phyloP scores from a whole-genome alignment of 2,329 filamentous ascomycete genomes.

The Rasamsonia emersonii region DNA sequence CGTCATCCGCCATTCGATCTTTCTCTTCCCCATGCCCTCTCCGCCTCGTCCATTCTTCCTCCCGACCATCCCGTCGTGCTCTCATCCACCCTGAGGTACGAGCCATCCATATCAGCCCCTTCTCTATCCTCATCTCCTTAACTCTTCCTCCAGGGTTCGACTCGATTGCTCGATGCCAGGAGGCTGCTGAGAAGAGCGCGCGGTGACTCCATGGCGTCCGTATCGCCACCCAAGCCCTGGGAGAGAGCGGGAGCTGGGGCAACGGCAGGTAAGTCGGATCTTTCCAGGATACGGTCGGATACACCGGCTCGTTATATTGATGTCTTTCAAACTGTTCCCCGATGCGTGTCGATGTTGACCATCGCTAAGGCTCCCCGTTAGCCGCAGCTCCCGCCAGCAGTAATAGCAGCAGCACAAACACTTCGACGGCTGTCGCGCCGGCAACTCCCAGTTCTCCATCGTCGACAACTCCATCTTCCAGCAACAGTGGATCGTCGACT shows the following conservation, averaged over 20 bases:
- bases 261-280: slow-evolving; percentile 3
- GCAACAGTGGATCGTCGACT: slow-evolving; percentile 34
- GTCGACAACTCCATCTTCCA: slow-evolving; percentile 37
- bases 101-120: too few species aligned
- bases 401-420: too few species aligned
- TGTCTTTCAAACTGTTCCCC: too few species aligned
- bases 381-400: slow-evolving; percentile 16
- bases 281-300: neutral
- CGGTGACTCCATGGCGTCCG: slow-evolving; percentile 43
- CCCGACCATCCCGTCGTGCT: too few species aligned
- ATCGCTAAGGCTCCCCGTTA: slow-evolving; percentile 22
- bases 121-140: neutral
- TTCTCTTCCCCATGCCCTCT: too few species aligned
- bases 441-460: slow-evolving; percentile 27
- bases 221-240: slow-evolving; percentile 95
- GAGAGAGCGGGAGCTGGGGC: slow-evolving; percentile 61
- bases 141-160: too few species aligned
- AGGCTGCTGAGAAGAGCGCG: slow-evolving; percentile 13
- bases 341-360: too few species aligned
- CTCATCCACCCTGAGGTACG: too few species aligned
- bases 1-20: too few species aligned
- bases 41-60: too few species aligned
- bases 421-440: slow-evolving; percentile 21
- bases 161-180: slow-evolving; percentile 18
- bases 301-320: too few species aligned